These are phyloP conservation scores for Acer yangbiense DNA, from an alignment of 345 rosid genomes.

Conservation along the genomic window DNA sequence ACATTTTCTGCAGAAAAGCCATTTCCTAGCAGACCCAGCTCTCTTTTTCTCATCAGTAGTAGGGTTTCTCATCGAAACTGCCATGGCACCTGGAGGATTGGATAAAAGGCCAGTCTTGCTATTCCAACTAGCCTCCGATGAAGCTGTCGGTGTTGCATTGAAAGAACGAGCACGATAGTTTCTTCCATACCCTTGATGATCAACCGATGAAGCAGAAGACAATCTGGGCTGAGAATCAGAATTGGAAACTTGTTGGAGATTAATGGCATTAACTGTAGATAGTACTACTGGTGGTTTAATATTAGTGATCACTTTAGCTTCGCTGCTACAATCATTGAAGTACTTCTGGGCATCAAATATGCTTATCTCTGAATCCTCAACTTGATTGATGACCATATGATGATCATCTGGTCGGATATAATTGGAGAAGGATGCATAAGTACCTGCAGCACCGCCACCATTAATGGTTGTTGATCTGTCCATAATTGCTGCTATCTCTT, in stretches of 20 bases:
- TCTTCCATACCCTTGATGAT: conserved; percentile 41
- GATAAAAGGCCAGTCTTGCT: conserved; percentile 74
- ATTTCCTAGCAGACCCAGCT: conserved; percentile 27
- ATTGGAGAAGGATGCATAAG: background rate
- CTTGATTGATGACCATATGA: background rate
- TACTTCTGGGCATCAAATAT: conserved; percentile 74
- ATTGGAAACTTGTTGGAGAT: conserved; percentile 17
- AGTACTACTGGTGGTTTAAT: conserved; percentile 27
- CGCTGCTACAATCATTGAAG: conserved; percentile 49
- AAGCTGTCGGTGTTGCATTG: conserved; percentile 62
- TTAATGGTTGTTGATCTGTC: background rate
- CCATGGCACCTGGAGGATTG: conserved; percentile 59
- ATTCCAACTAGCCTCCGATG: conserved; percentile 94
- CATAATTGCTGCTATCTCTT: background rate
- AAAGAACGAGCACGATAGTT: conserved; percentile 45
- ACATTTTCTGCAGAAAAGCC: conserved; percentile 65
- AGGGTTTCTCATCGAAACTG: conserved; percentile 42
- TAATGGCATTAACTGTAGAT: conserved; percentile 22
- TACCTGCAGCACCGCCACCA: too few relatives aligned
- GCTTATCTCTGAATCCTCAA: conserved; percentile 63
- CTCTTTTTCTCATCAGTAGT: conserved; percentile 23
- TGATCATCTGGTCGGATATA: conserved; percentile 7
- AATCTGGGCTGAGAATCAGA: conserved; percentile 42
- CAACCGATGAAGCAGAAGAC: conserved; percentile 58
- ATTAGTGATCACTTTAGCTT: conserved; percentile 21